A percentile compares a stretch with the other conserved stretches of the same genome.
Conservation (phyloP, 805 yeast genomes). For the Pichia nanzhaoensis region DNA sequence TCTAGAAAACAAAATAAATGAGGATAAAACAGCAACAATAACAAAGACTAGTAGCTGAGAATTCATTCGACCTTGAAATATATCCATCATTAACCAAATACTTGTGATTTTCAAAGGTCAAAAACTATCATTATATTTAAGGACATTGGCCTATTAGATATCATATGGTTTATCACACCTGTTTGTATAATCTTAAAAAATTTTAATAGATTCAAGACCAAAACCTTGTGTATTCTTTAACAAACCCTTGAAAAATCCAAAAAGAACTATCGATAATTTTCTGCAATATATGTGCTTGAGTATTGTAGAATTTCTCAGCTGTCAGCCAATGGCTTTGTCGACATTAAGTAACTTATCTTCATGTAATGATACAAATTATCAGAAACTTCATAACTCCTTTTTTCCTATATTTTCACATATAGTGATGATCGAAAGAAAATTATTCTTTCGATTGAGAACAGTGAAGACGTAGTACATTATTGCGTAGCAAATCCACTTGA, state of each 20-base stretch:
- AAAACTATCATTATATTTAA: neutral
- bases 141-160: neutral
- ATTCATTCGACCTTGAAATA: neutral
- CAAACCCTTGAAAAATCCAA: neutral
- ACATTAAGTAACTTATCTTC: neutral
- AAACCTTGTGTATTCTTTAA: neutral
- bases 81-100: constrained; percentile 1
- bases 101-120: neutral
- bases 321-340: neutral
- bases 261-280: neutral
- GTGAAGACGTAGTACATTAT: too few relatives aligned
- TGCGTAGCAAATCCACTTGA: too few relatives aligned
- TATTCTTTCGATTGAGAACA: neutral
- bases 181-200: neutral
- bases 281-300: neutral
- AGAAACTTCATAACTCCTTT: constrained; percentile 4
- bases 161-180: neutral
- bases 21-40: constrained; percentile 4
- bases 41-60: neutral
- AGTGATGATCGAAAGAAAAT: neutral
- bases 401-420: constrained; percentile 4
- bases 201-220: constrained; percentile 1
- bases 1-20: neutral
- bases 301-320: neutral
- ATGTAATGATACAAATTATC: neutral